Conservation (phyloP, 208 protist species). For the Leishmania martiniquensis region DNA sequence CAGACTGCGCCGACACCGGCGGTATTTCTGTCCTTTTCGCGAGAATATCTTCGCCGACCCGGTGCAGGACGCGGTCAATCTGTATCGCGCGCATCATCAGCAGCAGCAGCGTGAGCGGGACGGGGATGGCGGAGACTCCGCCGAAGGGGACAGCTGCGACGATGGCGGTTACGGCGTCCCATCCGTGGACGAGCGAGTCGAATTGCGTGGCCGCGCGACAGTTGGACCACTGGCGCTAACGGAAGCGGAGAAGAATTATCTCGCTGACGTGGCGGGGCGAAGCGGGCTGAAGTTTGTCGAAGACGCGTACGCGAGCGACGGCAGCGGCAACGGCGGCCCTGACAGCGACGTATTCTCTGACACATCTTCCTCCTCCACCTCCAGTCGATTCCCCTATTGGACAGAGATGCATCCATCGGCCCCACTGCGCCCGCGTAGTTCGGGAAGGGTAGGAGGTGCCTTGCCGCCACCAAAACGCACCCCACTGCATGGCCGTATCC, state of each 20-base stretch:
- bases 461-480: conserved; percentile 4
- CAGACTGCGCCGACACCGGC: conserved; percentile 67
- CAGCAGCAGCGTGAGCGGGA: background rate
- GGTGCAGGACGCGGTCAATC: conserved; percentile 31
- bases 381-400: background rate
- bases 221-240: conserved; percentile 23
- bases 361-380: background rate
- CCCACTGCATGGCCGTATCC: conserved; percentile 15
- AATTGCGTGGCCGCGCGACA: background rate
- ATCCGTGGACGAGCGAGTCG: background rate
- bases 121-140: background rate
- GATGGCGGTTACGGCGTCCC: conserved; percentile 12
- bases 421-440: background rate
- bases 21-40: conserved; percentile 83
- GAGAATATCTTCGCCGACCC: conserved; percentile 67
- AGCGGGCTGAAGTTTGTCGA: conserved; percentile 45
- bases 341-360: background rate
- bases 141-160: conserved; percentile 7
- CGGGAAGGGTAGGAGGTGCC: background rate
- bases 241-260: conserved; percentile 27
- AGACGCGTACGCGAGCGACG: conserved; percentile 37
- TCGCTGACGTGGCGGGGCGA: conserved; percentile 16
- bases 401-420: background rate
- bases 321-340: conserved; percentile 4
- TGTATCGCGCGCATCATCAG: conserved; percentile 18